Evolutionary conservation across 306 rosid genomes (phyloP).

Genomic region (Gillenia trifoliata): DNA sequence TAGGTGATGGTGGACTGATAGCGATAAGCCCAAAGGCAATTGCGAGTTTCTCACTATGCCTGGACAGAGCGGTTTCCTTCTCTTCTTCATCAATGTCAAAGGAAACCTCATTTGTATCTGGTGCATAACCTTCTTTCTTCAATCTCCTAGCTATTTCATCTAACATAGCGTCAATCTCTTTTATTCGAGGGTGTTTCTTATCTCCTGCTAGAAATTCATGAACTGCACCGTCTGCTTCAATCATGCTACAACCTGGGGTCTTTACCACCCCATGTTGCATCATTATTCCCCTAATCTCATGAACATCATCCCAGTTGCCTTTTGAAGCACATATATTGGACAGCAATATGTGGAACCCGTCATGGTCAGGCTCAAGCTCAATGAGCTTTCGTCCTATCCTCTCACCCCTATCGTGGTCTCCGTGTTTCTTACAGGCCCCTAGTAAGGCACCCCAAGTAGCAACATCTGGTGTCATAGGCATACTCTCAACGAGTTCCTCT

Average conservation of each 20-base stretch:
- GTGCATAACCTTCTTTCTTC: slow-evolving; percentile 69
- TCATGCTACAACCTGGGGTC: slow-evolving; percentile 76
- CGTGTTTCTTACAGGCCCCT: slow-evolving; percentile 74
- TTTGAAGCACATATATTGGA: slow-evolving; percentile 80
- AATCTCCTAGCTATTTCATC: slow-evolving; percentile 54
- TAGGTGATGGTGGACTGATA: slow-evolving; percentile 49
- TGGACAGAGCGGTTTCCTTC: slow-evolving; percentile 60
- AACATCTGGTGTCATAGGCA: slow-evolving; percentile 75
- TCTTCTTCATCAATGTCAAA: slow-evolving; percentile 76
- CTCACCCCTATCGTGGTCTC: slow-evolving; percentile 62
- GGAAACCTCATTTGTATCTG: slow-evolving; percentile 59
- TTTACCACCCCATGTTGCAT: slow-evolving; percentile 59
- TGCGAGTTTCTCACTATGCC: slow-evolving; percentile 80
- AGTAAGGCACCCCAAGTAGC: slow-evolving; percentile 90
- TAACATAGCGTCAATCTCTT: slow-evolving; percentile 57
- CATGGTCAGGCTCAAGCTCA: slow-evolving; percentile 73
- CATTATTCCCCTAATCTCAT: slow-evolving; percentile 62
- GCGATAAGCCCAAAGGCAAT: slow-evolving; percentile 72
- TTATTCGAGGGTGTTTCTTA: slow-evolving; percentile 51
- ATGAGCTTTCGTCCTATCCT: slow-evolving; percentile 70
- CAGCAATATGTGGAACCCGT: slow-evolving; percentile 66
- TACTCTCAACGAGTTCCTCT: slow-evolving; percentile 59
- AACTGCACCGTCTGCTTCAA: slow-evolving; percentile 65
- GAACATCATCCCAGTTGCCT: slow-evolving; percentile 71
- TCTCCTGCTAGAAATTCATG: slow-evolving; percentile 81